A percentile compares a stretch with the other conserved stretches of the same genome.
These are phyloP conservation scores for Paramecium primaurelia DNA, from an alignment of 73 alveolate genomes.

Conservation along the genomic window DNA sequence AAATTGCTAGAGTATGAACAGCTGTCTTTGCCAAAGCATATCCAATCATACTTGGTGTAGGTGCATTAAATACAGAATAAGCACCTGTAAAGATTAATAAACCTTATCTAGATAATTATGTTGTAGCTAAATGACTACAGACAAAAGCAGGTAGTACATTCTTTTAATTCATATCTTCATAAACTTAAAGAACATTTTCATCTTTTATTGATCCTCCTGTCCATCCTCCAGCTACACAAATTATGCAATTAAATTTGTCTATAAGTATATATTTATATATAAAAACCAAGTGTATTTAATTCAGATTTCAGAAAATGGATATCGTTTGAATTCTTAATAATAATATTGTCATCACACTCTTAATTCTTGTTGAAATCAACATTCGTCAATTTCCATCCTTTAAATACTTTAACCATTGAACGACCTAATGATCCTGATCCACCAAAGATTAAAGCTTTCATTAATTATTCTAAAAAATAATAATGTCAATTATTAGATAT, in stretches of 20 bases:
- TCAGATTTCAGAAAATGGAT: not conserved
- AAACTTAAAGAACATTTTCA: no score
- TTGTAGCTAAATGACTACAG: not conserved
- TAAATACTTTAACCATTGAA: no score
- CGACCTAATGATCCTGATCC: slow-evolving; percentile 81
- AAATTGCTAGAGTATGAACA: slow-evolving; percentile 72
- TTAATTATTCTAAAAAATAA: no score
- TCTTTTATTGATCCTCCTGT: no score
- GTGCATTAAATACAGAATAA: slow-evolving; percentile 70
- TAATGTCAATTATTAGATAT: no score
- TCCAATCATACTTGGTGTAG: slow-evolving; percentile 75
- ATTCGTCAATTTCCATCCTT: no score
- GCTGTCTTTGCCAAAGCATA: slow-evolving; percentile 79
- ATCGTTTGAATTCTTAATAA: not conserved
- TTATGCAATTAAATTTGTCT: slow-evolving; percentile 57
- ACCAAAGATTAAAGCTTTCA: not conserved
- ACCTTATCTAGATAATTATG: slow-evolving; percentile 67
- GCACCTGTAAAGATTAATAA: slow-evolving; percentile 82
- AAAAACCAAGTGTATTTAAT: no score
- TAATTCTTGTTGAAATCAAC: slow-evolving; percentile 69
- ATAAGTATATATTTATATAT: no score
- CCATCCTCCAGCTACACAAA: slow-evolving; percentile 78
- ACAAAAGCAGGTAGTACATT: no score
- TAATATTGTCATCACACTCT: slow-evolving; percentile 69
- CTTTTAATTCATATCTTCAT: no score